Conservation (phyloP, 495 filamentous ascomycete species). For the Xylaria bambusicola region DNA sequence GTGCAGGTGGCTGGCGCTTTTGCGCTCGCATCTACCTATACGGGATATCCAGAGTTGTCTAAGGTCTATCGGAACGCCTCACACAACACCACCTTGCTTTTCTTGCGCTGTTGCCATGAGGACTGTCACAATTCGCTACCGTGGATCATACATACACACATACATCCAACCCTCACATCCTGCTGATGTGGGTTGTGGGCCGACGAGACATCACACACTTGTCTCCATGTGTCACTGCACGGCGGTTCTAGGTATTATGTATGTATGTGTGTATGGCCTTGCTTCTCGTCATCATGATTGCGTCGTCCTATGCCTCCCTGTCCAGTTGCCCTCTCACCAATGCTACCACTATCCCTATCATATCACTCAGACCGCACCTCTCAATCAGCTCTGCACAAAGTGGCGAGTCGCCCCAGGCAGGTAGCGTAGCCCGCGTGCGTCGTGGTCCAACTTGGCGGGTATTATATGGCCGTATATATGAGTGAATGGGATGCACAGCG, state of each 20-base stretch:
- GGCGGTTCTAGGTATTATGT: too few species aligned
- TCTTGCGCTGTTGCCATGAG: not conserved
- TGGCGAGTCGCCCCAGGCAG: too few species aligned
- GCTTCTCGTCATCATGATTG: slow-evolving; percentile 14
- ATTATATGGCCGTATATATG: slow-evolving; percentile 4
- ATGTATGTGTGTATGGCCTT: not conserved
- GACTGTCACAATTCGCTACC: not conserved
- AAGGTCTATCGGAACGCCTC: not conserved
- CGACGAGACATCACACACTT: not conserved
- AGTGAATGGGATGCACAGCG: not conserved
- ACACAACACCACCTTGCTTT: not conserved
- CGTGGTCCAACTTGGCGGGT: too few species aligned
- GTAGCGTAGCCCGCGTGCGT: too few species aligned
- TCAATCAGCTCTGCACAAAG: too few species aligned
- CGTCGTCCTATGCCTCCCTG: slow-evolving; percentile 10
- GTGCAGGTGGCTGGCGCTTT: too few species aligned
- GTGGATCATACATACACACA: not conserved
- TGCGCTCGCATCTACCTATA: too few species aligned
- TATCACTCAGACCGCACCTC: slow-evolving; percentile 5
- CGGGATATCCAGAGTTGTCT: not conserved
- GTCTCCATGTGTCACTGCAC: too few species aligned
- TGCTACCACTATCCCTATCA: slow-evolving; percentile 10
- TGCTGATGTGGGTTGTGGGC: not conserved
- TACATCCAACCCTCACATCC: too few species aligned
- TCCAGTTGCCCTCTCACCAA: slow-evolving; percentile 4